phyloP scores from a whole-genome alignment of 169 alveolate species.

The Plasmodium chabaudi region DNA sequence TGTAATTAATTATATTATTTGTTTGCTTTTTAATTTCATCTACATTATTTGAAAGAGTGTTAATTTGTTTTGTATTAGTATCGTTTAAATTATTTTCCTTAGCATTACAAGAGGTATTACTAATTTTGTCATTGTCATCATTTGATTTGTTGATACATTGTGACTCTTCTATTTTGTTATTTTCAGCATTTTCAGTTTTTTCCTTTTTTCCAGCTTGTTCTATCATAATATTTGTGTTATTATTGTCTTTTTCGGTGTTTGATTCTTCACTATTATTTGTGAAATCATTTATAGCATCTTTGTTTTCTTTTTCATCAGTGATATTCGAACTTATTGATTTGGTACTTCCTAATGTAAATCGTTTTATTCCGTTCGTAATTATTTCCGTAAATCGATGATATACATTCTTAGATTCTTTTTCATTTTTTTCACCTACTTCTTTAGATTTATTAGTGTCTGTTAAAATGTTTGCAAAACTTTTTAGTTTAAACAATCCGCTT shows the following conservation, averaged over 20 bases:
- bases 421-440: conserved; percentile 1
- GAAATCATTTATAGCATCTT: not conserved
- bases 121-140: too few species aligned
- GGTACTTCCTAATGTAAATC: conserved; percentile 27
- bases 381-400: conserved; percentile 63
- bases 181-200: too few species aligned
- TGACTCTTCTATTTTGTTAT: too few species aligned
- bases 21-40: not conserved
- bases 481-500: conserved; percentile 6
- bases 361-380: conserved; percentile 13
- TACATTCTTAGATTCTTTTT: conserved; percentile 4
- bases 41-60: not conserved
- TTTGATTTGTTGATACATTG: too few species aligned
- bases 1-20: conserved; percentile 1
- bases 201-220: too few species aligned
- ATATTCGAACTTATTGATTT: conserved; percentile 22
- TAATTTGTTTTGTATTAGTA: not conserved
- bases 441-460: not conserved
- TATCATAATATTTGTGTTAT: too few species aligned
- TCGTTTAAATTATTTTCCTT: too few species aligned
- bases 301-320: conserved; percentile 3
- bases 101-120: too few species aligned
- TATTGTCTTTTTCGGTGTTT: too few species aligned
- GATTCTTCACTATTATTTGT: conserved; percentile 3
- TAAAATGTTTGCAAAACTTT: conserved; percentile 10